Conservation (phyloP, 2,329 filamentous ascomycete genomes). For the Fusarium clavum region DNA sequence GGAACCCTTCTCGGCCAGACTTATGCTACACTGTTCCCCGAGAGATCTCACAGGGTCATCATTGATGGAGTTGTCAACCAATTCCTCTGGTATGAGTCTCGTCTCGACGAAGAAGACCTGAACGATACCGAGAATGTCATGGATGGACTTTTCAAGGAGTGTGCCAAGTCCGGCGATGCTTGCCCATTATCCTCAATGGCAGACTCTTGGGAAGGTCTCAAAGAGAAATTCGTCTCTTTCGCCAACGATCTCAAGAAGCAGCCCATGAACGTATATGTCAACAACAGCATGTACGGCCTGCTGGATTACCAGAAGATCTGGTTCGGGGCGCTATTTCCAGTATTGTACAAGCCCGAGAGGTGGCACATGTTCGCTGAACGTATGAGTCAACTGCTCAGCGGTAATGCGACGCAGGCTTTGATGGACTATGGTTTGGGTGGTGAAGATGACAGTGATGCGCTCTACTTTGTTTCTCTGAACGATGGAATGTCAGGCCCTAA, state of each 20-base stretch:
- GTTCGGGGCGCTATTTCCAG: conserved; percentile 53
- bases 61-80: conserved; percentile 53
- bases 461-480: conserved; percentile 44
- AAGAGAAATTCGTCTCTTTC: conserved; percentile 49
- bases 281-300: conserved; percentile 54
- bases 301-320: conserved; percentile 53
- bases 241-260: conserved; percentile 51
- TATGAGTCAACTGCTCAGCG: conserved; percentile 52
- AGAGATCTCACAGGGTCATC: conserved; percentile 50
- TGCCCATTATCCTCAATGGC: conserved; percentile 57
- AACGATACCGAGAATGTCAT: conserved; percentile 48
- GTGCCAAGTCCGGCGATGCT: conserved; percentile 56
- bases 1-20: conserved; percentile 56
- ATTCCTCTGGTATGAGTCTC: conserved; percentile 50
- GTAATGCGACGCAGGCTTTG: conserved; percentile 55
- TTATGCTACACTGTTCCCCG: conserved; percentile 54
- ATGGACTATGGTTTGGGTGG: conserved; percentile 49
- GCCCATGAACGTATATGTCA: conserved; percentile 57
- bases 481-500: conserved; percentile 42
- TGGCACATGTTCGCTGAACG: conserved; percentile 54
- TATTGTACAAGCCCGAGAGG: conserved; percentile 53
- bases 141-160: conserved; percentile 51
- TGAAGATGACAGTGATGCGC: conserved; percentile 42
- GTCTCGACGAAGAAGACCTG: conserved; percentile 44
- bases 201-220: conserved; percentile 51